phyloP scores from a whole-genome alignment of 1,284 basidiomycete species.

The Peniophora sp. region DNA sequence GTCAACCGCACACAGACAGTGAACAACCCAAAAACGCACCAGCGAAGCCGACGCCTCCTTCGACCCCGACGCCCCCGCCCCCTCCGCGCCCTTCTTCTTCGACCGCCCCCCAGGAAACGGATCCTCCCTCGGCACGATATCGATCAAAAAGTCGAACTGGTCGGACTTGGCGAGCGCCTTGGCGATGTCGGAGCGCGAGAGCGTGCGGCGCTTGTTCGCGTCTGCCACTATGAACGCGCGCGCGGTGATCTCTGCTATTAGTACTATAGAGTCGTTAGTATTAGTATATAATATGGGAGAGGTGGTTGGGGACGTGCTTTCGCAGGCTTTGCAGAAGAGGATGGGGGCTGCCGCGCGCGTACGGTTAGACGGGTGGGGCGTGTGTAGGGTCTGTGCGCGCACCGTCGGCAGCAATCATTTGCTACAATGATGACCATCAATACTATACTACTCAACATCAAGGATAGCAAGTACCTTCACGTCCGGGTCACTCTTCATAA shows the following conservation, averaged over 20 bases:
- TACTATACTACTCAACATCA: slow-evolving; percentile 4
- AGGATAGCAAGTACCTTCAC: slow-evolving; percentile 62
- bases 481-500: slow-evolving; percentile 96
- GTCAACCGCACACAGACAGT: no score
- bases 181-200: slow-evolving; percentile 86
- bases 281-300: slow-evolving; percentile 1
- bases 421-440: slow-evolving; percentile 7
- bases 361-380: neutral
- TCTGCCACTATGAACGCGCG: slow-evolving; percentile 92
- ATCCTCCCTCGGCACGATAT: slow-evolving; percentile 85
- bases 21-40: neutral
- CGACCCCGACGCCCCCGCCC: neutral
- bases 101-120: slow-evolving; percentile 18
- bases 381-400: slow-evolving; percentile 15
- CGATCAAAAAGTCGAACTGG: slow-evolving; percentile 90
- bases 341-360: slow-evolving; percentile 61
- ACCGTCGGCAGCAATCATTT: slow-evolving; percentile 97
- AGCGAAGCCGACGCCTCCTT: neutral
- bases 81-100: slow-evolving; percentile 19
- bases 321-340: slow-evolving; percentile 92
- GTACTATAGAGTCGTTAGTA: slow-evolving; percentile 53
- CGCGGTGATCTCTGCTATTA: slow-evolving; percentile 90
- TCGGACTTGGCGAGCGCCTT: slow-evolving; percentile 86
- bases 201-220: slow-evolving; percentile 85
- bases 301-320: slow-evolving; percentile 54